Evolutionary conservation across 2,329 filamentous ascomycete species (phyloP).

Genomic region (Mollisia scopiformis): DNA sequence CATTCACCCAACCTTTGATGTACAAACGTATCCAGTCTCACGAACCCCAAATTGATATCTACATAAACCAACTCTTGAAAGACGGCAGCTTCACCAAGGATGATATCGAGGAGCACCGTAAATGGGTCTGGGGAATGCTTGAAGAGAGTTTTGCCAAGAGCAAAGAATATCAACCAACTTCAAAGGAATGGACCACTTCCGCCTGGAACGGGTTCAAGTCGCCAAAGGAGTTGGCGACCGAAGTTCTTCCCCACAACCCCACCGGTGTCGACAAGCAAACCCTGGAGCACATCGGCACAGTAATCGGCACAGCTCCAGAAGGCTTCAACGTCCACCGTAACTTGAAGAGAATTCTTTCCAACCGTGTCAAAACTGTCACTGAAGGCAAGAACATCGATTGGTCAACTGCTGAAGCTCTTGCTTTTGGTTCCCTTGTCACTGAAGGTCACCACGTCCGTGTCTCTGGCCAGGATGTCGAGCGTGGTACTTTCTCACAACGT

Average conservation of each 20-base stretch:
- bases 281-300: constrained; percentile 79
- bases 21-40: constrained; percentile 96
- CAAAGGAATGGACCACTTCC: constrained; percentile 97
- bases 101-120: constrained; percentile 98
- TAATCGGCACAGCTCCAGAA: constrained; percentile 78
- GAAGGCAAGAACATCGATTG: constrained; percentile 97
- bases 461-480: constrained; percentile 98
- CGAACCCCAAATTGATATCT: constrained; percentile 84
- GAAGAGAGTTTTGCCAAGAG: constrained; percentile 97
- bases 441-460: constrained; percentile 98
- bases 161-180: constrained; percentile 95
- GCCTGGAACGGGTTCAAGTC: constrained; percentile 99
- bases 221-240: constrained; percentile 93
- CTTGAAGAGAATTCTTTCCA: constrained; percentile 91
- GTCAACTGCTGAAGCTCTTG: constrained; percentile 94
- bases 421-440: constrained; percentile 86
- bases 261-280: constrained; percentile 77
- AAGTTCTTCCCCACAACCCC: constrained; percentile 88
- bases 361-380: constrained; percentile 86
- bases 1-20: constrained; percentile 99
- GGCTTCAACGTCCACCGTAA: constrained; percentile 91
- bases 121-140: constrained; percentile 99
- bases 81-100: constrained; percentile 97
- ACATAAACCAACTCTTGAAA: constrained; percentile 85
- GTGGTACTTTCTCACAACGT: constrained; percentile 98